phyloP scores from a whole-genome alignment of 2,329 filamentous ascomycete genomes.

The Aspergillus quadricinctus region DNA sequence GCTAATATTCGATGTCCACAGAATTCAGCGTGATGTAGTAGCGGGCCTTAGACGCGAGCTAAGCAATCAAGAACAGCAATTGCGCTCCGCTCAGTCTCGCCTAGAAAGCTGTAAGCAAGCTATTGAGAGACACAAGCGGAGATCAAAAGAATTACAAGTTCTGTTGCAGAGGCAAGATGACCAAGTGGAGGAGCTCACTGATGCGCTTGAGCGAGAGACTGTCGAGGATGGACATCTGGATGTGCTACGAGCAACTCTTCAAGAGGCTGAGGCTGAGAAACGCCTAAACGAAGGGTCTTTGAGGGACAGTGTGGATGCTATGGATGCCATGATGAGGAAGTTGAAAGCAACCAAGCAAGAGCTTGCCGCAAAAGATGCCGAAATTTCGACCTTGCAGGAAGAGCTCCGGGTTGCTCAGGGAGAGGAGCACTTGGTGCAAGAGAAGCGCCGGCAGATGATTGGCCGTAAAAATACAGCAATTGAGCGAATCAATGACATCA shows the following conservation, averaged over 20 bases:
- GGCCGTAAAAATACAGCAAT: slow-evolving; percentile 60
- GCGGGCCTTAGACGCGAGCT: slow-evolving; percentile 55
- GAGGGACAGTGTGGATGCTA: slow-evolving; percentile 46
- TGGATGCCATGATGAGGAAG: slow-evolving; percentile 39
- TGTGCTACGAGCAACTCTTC: slow-evolving; percentile 54
- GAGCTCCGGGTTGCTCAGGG: slow-evolving; percentile 54
- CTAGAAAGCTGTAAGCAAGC: slow-evolving; percentile 48
- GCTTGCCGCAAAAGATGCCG: slow-evolving; percentile 27
- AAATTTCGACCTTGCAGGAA: slow-evolving; percentile 33
- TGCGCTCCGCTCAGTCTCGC: slow-evolving; percentile 46
- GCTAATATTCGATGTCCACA: slow-evolving; percentile 14
- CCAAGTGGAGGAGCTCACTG: slow-evolving; percentile 61
- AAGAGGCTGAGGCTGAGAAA: slow-evolving; percentile 51
- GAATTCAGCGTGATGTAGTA: slow-evolving; percentile 45
- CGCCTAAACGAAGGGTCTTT: slow-evolving; percentile 42
- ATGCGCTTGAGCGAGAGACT: slow-evolving; percentile 55
- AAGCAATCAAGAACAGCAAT: slow-evolving; percentile 48
- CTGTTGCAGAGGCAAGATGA: slow-evolving; percentile 59
- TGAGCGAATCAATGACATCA: slow-evolving; percentile 48
- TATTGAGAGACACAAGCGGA: slow-evolving; percentile 48
- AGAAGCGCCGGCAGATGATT: slow-evolving; percentile 52
- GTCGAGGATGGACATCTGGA: slow-evolving; percentile 64
- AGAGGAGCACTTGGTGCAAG: slow-evolving; percentile 48
- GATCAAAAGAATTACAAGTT: slow-evolving; percentile 48
- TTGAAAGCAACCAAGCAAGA: slow-evolving; percentile 36